Evolutionary conservation across 371 early-diverging fungal genomes (phyloP), one percentile per base, ranked within the genome.

Genomic region (Mucor ambiguus): DNA sequence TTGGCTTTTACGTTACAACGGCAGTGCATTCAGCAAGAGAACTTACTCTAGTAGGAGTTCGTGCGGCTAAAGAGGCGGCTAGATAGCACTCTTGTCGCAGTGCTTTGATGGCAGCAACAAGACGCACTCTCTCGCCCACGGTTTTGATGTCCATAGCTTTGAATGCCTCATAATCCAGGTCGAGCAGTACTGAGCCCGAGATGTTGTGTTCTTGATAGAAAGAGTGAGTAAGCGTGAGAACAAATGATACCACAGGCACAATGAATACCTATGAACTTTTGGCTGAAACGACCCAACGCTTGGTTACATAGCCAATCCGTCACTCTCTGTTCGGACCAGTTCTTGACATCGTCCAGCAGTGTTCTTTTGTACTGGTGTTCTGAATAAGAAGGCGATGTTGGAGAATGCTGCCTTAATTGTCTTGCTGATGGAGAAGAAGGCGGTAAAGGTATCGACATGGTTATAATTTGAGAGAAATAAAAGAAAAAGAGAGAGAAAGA

Each of bases 101-200:
- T 3, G 82, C 72, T 55, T 88, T 89, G 52, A 96, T 89, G 9
- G 92, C 93, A 22, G 84, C 74, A 16, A 92, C 73, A 43, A 97
- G 75, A 58, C 90, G 79, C 26, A 95, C 90, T 35, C 95, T 81
- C 67, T 95, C 95, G 28, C 96, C 96, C 12, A 96, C 92, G 1
- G 90, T 89, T 49, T 74, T 74, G 37, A 97, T 87, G 14, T 90
- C 90, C 79, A 97, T 87, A 56, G 93, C 92, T 76, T 92, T 92
- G 22, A 97, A 77, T 4, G 92, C 72, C 38, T 84, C 79, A 73
- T 95, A 90, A 72, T 91, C 90, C 16, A 97, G 83, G 68, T 95
- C 95, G 9, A 93, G 79, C 54, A 97, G 77, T 2, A 90, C 84
- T 37, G 88, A 85, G 18, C 98, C 98, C 30, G 85, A 88, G 38